phyloP scores from a whole-genome alignment of 2,329 filamentous ascomycete species.

The Exophiala lecanii-corni region DNA sequence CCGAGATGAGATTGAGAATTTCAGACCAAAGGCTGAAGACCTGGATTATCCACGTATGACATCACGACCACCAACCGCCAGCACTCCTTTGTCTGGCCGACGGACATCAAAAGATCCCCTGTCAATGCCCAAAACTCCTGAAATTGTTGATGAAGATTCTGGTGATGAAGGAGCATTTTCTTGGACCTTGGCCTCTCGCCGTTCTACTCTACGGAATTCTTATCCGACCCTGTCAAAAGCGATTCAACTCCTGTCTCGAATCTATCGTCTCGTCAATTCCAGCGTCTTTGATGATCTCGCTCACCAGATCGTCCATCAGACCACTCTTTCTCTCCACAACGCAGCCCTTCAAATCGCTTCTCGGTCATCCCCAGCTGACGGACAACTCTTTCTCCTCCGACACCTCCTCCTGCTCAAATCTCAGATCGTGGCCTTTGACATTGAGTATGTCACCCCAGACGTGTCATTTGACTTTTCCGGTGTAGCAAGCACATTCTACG shows the following conservation, averaged over 20 bases:
- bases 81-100: constrained; percentile 30
- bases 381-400: constrained; percentile 88
- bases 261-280: constrained; percentile 65
- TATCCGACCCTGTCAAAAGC: constrained; percentile 65
- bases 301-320: constrained; percentile 82
- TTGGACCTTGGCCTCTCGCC: constrained; percentile 22
- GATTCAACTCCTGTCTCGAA: constrained; percentile 64
- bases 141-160: constrained; percentile 49
- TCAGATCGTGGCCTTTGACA: constrained; percentile 92
- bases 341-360: constrained; percentile 66
- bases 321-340: constrained; percentile 73
- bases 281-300: constrained; percentile 68
- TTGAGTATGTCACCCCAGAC: constrained; percentile 67
- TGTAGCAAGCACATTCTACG: constrained; percentile 62
- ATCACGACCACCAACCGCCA: constrained; percentile 31
- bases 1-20: constrained; percentile 63
- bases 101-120: constrained; percentile 32
- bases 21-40: constrained; percentile 61
- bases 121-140: constrained; percentile 34
- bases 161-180: constrained; percentile 28
- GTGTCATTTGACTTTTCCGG: constrained; percentile 63
- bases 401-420: constrained; percentile 94
- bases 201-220: constrained; percentile 17
- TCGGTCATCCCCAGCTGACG: constrained; percentile 54
- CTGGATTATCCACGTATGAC: constrained; percentile 58